phyloP scores from a whole-genome alignment of 163 green algal species.

The Volvox carteri region DNA sequence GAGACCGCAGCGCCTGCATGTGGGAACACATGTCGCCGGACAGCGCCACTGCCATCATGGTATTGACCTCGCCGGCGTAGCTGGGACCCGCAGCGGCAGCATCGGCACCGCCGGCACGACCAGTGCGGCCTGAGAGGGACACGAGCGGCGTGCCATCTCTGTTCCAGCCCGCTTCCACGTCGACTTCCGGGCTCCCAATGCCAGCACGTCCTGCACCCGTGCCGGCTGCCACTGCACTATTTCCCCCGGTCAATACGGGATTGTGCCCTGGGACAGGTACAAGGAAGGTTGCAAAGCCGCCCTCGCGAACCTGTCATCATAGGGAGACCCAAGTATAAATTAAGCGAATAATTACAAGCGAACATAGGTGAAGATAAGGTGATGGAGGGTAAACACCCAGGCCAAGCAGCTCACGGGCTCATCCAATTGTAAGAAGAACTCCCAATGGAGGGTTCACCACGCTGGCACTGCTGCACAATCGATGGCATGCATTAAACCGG shows the following conservation, averaged over 20 bases:
- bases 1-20: constrained; percentile 47
- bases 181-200: not conserved
- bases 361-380: no score
- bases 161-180: constrained; percentile 24
- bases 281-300: constrained; percentile 48
- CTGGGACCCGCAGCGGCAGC: not conserved
- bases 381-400: no score
- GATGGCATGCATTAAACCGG: no score
- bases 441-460: no score
- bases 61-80: not conserved
- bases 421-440: no score
- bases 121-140: not conserved
- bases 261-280: constrained; percentile 29
- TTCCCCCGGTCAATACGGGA: not conserved
- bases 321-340: no score
- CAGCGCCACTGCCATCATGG: constrained; percentile 24
- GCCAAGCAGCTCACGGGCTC: no score
- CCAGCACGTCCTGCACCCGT: no score
- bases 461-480: no score
- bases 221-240: not conserved
- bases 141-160: not conserved
- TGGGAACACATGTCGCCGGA: constrained; percentile 44
- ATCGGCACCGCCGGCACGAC: not conserved
- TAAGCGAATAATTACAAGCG: no score
- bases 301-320: constrained; percentile 22